Conservation (phyloP, 805 yeast genomes). For the Saturnispora saitoi region DNA sequence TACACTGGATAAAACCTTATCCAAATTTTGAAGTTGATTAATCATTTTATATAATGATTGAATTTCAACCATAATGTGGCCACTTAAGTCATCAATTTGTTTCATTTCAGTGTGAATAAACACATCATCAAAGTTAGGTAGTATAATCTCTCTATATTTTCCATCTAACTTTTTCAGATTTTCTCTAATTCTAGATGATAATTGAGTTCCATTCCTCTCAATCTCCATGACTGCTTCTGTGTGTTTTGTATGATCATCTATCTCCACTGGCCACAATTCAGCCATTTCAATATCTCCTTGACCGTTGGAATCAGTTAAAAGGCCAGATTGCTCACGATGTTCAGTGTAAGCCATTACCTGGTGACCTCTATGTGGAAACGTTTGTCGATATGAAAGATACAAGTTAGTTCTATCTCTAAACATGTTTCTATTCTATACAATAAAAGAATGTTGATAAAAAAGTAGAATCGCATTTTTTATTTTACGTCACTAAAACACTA, state of each 20-base stretch:
- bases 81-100: constrained; percentile 65
- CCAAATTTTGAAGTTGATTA: constrained; percentile 46
- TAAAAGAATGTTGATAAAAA: constrained; percentile 14
- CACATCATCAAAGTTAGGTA: constrained; percentile 85
- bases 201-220: constrained; percentile 12
- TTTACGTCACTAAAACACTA: neutral
- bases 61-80: constrained; percentile 62
- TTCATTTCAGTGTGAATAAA: constrained; percentile 52
- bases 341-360: constrained; percentile 18
- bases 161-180: constrained; percentile 54
- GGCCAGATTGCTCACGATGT: constrained; percentile 50
- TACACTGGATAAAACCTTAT: constrained; percentile 1
- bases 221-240: constrained; percentile 10
- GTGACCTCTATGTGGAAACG: constrained; percentile 62
- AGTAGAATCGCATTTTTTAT: neutral
- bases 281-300: constrained; percentile 11
- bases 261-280: neutral
- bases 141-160: constrained; percentile 69
- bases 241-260: neutral
- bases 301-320: constrained; percentile 27
- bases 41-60: constrained; percentile 73
- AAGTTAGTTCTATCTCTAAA: constrained; percentile 92
- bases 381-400: constrained; percentile 78
- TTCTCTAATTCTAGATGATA: constrained; percentile 34
- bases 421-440: constrained; percentile 35